Evolutionary conservation across 2,329 filamentous ascomycete genomes (phyloP).

Genomic region (Chalaropsis thielavioides): DNA sequence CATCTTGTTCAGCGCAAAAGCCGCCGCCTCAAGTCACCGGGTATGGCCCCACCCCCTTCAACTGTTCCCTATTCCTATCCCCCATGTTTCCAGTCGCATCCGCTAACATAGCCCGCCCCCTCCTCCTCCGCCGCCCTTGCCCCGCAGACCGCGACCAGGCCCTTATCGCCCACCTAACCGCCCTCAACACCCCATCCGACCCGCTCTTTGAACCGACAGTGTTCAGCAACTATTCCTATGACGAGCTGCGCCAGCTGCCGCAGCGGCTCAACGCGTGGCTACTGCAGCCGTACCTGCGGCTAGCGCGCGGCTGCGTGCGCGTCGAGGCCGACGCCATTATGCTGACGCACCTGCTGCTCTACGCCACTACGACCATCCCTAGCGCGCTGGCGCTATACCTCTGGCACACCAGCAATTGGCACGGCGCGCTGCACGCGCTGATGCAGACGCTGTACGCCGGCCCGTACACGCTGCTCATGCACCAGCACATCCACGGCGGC

Average conservation of each 20-base stretch:
- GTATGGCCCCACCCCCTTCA: neutral
- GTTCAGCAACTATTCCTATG: conserved; percentile 30
- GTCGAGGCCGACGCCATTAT: conserved; percentile 61
- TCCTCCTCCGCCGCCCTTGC: neutral
- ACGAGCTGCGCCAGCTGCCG: conserved; percentile 25
- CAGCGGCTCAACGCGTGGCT: conserved; percentile 33
- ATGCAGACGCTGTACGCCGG: conserved; percentile 58
- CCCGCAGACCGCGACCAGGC: conserved; percentile 21
- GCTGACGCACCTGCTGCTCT: conserved; percentile 60
- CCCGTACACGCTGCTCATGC: conserved; percentile 66
- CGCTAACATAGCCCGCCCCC: neutral
- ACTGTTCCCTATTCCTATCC: neutral
- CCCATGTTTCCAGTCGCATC: neutral
- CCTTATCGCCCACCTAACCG: conserved; percentile 27
- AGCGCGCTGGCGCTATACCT: conserved; percentile 52
- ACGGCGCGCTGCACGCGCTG: conserved; percentile 49
- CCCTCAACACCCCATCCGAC: conserved; percentile 29
- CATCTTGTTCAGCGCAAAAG: neutral
- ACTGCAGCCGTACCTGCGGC: conserved; percentile 44
- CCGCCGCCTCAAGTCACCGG: neutral
- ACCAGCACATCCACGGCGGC: conserved; percentile 69
- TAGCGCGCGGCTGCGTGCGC: conserved; percentile 44
- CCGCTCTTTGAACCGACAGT: conserved; percentile 33
- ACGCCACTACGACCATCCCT: conserved; percentile 54
- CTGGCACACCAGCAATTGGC: conserved; percentile 36